phyloP scores from a whole-genome alignment of 305 asterid genomes.

The Fraxinus baroniana region DNA sequence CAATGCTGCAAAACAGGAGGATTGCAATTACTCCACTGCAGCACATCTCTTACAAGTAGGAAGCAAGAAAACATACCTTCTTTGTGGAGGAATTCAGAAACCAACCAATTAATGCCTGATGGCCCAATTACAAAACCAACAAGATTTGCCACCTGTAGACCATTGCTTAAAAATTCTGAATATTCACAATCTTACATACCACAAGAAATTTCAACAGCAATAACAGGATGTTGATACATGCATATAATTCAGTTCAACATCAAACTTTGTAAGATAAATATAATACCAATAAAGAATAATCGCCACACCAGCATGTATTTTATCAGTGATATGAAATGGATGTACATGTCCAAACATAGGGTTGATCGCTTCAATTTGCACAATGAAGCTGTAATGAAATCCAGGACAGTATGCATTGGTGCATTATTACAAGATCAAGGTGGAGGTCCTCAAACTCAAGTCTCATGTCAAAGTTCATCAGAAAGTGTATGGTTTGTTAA shows the following conservation, averaged over 20 bases:
- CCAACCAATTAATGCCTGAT: slow-evolving; percentile 87
- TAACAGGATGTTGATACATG: background rate
- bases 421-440: slow-evolving; percentile 1
- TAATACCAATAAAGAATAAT: background rate
- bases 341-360: background rate
- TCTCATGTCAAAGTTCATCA: background rate
- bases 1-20: slow-evolving; percentile 53
- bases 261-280: background rate
- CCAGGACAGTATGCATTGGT: background rate
- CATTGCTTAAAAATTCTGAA: slow-evolving; percentile 24
- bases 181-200: background rate
- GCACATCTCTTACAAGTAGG: background rate
- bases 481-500: background rate
- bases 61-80: slow-evolving; percentile 49
- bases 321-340: background rate
- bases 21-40: slow-evolving; percentile 22
- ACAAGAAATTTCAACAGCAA: slow-evolving; percentile 12
- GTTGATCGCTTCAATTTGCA: background rate
- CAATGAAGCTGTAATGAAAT: background rate
- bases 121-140: slow-evolving; percentile 98
- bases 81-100: slow-evolving; percentile 63
- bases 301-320: background rate
- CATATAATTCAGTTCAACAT: slow-evolving; percentile 6
- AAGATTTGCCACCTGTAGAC: slow-evolving; percentile 87
- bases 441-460: background rate